Conservation (phyloP, 1,284 basidiomycete genomes). For the Ustilago bromivora region DNA sequence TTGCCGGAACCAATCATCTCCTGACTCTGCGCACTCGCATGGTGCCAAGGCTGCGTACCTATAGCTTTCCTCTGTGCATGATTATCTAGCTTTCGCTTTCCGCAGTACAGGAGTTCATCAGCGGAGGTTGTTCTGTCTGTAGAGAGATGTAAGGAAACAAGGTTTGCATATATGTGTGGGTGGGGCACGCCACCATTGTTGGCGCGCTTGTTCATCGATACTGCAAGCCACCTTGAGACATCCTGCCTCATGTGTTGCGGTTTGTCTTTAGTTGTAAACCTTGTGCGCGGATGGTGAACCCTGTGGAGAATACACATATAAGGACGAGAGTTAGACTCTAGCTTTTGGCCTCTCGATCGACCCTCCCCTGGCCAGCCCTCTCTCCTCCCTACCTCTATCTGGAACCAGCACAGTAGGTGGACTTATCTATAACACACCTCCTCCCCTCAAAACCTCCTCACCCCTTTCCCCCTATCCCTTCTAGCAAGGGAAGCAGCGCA, state of each 20-base stretch:
- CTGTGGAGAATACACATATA: background rate
- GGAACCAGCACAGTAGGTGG: background rate
- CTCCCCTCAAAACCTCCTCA: constrained; percentile 1
- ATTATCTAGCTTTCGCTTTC: no score
- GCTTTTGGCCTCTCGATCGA: background rate
- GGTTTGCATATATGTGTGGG: background rate
- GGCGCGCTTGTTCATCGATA: background rate
- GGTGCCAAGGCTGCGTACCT: background rate
- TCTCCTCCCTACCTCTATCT: background rate
- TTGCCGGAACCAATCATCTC: no score
- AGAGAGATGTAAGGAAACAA: background rate
- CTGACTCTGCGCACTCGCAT: no score
- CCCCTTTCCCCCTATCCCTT: background rate
- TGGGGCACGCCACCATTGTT: constrained; percentile 3
- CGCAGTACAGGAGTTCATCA: background rate
- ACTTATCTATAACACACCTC: background rate
- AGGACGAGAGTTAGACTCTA: background rate
- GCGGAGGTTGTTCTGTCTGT: background rate
- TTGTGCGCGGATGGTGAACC: background rate
- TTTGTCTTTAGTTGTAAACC: background rate
- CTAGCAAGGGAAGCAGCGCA: background rate
- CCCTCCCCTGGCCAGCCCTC: background rate
- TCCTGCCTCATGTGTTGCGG: background rate
- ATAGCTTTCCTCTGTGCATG: background rate
- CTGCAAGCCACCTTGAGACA: no score